Conservation (phyloP, 2,329 filamentous ascomycete species). For the Colletotrichum sp. region DNA sequence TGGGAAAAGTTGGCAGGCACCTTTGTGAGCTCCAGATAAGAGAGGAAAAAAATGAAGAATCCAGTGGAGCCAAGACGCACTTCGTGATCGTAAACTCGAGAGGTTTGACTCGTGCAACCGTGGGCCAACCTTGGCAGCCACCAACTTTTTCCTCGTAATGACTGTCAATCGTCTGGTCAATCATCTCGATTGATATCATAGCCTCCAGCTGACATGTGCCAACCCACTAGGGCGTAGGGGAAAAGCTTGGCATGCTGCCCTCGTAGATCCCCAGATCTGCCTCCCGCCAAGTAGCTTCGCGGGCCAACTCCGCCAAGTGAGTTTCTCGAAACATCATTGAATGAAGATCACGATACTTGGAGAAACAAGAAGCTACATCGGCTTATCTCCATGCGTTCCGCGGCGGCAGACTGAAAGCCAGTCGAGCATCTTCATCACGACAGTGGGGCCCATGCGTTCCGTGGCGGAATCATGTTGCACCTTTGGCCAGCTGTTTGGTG, state of each 20-base stretch:
- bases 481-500: neutral
- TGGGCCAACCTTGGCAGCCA: neutral
- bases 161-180: neutral
- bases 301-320: neutral
- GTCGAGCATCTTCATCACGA: neutral
- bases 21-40: neutral
- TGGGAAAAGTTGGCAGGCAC: neutral
- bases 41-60: neutral
- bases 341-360: neutral
- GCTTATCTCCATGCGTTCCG: neutral
- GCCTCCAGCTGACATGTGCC: neutral
- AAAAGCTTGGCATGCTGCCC: constrained; percentile 4
- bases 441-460: neutral
- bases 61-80: constrained; percentile 1
- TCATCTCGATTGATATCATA: neutral
- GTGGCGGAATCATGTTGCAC: neutral
- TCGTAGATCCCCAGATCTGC: constrained; percentile 1
- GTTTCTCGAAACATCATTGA: neutral
- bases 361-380: neutral
- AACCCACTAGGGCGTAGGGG: neutral
- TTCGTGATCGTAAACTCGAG: constrained; percentile 1
- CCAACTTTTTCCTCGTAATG: neutral
- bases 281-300: neutral
- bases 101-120: constrained; percentile 9
- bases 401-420: neutral